A percentile compares a stretch with the other conserved stretches of the same genome.
Evolutionary conservation across 73 alveolate genomes (phyloP).

Genomic region (Tetrahymena elliotti): DNA sequence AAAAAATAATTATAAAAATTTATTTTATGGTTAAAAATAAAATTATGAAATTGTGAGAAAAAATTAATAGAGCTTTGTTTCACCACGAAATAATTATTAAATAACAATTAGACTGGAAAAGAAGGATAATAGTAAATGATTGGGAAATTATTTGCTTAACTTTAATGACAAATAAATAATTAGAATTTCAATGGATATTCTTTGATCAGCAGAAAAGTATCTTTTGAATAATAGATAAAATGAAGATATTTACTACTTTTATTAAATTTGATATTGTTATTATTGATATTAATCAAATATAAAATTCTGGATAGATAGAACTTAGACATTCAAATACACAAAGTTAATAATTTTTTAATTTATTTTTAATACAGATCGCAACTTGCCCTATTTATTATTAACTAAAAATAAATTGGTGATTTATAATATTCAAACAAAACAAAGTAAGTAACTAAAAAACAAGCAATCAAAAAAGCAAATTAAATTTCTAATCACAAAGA

Average conservation of each 20-base stretch:
- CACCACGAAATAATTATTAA: neutral
- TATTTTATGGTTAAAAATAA: neutral
- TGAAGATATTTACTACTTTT: neutral
- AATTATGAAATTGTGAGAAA: neutral
- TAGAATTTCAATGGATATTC: neutral
- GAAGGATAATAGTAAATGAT: neutral
- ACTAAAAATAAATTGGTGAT: neutral
- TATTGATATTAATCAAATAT: too few relatives aligned
- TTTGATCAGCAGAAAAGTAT: neutral
- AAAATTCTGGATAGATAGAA: too few relatives aligned
- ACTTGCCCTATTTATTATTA: neutral
- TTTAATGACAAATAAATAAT: too few relatives aligned
- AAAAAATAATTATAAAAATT: too few relatives aligned
- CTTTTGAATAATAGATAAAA: neutral
- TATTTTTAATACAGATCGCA: neutral
- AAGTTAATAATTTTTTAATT: too few relatives aligned
- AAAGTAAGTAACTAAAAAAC: neutral
- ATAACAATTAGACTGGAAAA: neutral
- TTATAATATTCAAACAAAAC: neutral
- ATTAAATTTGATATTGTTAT: too few relatives aligned
- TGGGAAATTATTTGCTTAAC: neutral
- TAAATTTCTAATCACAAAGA: too few relatives aligned
- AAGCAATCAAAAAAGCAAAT: too few relatives aligned
- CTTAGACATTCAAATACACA: too few relatives aligned
- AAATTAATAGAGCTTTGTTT: neutral